These are phyloP conservation scores for Populus simonii DNA, from an alignment of 345 rosid species.

Conservation along the genomic window DNA sequence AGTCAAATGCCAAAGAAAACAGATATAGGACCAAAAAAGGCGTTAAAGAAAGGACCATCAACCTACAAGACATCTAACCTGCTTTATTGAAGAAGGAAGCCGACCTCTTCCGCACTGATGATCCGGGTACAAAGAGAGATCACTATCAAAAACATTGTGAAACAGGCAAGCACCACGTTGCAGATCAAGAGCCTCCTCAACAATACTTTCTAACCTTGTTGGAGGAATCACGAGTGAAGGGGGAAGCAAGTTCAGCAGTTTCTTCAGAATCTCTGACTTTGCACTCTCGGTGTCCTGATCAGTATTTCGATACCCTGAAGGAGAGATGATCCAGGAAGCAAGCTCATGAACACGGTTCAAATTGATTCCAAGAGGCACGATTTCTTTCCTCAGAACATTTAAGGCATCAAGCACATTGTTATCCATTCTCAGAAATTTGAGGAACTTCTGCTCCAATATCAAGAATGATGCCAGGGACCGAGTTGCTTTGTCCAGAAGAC, in stretches of 20 bases:
- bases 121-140: conserved; percentile 58
- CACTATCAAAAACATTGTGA: conserved; percentile 54
- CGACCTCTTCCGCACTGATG: conserved; percentile 62
- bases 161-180: conserved; percentile 55
- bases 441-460: conserved; percentile 61
- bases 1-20: not conserved
- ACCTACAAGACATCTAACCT: conserved; percentile 36
- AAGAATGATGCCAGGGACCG: conserved; percentile 43
- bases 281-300: conserved; percentile 29
- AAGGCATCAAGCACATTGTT: conserved; percentile 47
- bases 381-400: conserved; percentile 60
- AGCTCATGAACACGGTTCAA: conserved; percentile 44
- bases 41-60: not conserved
- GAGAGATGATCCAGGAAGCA: conserved; percentile 39
- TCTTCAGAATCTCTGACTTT: conserved; percentile 44
- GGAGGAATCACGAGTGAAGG: conserved; percentile 53
- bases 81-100: conserved; percentile 56
- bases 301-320: conserved; percentile 21
- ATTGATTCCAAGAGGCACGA: conserved; percentile 48
- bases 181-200: conserved; percentile 61
- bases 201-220: conserved; percentile 61
- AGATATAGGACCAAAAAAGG: not conserved
- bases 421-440: conserved; percentile 46
- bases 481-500: conserved; percentile 36
- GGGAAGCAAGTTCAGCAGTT: conserved; percentile 58